Percentiles rank a stretch among this genome's conserved stretches.
phyloP scores from a whole-genome alignment of 371 early-diverging fungal species.

The Mucor irregularis region DNA sequence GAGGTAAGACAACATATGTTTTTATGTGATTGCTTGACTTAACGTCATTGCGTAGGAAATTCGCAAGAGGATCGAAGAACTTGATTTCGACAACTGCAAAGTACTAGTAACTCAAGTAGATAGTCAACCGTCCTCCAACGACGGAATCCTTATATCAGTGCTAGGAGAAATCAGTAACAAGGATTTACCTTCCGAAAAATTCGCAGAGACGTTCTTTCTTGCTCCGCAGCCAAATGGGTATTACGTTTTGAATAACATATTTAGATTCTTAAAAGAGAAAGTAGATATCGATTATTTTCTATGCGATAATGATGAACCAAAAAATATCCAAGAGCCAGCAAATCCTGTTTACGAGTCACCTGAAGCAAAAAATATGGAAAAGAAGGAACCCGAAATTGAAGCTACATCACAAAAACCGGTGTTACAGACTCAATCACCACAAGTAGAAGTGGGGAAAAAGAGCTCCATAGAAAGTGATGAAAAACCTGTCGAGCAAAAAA shows the following conservation, averaged over 20 bases:
- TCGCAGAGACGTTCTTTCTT: constrained; percentile 93
- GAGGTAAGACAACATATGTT: constrained; percentile 22
- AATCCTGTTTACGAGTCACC: neutral
- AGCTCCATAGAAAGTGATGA: neutral
- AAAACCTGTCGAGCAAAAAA: too few species aligned
- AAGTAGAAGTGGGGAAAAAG: neutral
- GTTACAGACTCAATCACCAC: neutral
- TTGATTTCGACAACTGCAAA: constrained; percentile 82
- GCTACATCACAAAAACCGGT: neutral
- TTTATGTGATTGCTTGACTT: neutral
- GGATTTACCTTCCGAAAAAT: constrained; percentile 77
- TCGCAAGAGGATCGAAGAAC: constrained; percentile 69
- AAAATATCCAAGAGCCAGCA: constrained; percentile 4
- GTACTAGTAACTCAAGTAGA: constrained; percentile 91
- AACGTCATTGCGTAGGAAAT: constrained; percentile 63
- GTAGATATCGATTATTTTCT: constrained; percentile 48
- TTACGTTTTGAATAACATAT: constrained; percentile 93
- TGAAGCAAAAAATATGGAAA: neutral
- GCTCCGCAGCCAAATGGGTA: constrained; percentile 90
- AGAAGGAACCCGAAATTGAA: neutral
- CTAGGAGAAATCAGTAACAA: constrained; percentile 91
- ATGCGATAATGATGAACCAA: constrained; percentile 30
- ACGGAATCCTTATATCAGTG: constrained; percentile 89
- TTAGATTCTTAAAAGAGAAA: constrained; percentile 91
- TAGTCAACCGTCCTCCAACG: constrained; percentile 73